A percentile compares a stretch with the other conserved stretches of the same genome.
Evolutionary conservation across 1,139 yeast genomes (phyloP).

Genomic region (Nadsonia starkeyi-henricii): DNA sequence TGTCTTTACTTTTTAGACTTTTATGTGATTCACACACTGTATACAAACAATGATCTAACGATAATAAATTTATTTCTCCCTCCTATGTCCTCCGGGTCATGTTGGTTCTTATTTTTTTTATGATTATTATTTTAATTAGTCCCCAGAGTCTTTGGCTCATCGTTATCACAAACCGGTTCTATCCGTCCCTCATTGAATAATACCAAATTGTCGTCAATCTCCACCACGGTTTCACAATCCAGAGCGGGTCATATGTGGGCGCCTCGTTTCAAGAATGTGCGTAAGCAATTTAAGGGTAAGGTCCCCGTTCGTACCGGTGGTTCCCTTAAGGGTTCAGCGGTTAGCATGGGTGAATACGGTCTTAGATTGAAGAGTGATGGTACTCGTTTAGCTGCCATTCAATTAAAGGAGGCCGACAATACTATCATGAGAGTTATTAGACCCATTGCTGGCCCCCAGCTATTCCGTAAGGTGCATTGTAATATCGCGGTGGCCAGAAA

Average conservation of each 20-base stretch:
- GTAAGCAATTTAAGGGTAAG: slow-evolving; percentile 87
- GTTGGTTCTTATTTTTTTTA: not conserved
- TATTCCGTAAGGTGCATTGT: slow-evolving; percentile 71
- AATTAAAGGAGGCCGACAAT: slow-evolving; percentile 81
- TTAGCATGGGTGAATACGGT: slow-evolving; percentile 76
- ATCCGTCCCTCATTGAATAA: not conserved
- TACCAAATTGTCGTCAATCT: not conserved
- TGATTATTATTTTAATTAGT: not conserved
- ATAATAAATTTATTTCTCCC: too few species aligned
- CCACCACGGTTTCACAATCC: not conserved
- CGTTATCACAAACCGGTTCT: not conserved
- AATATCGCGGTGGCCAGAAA: slow-evolving; percentile 86
- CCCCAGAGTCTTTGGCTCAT: not conserved
- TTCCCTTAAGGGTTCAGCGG: slow-evolving; percentile 70
- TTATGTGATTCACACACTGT: too few species aligned
- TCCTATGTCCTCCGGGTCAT: not conserved
- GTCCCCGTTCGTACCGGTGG: slow-evolving; percentile 94
- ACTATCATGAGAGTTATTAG: slow-evolving; percentile 73
- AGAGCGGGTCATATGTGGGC: slow-evolving; percentile 3
- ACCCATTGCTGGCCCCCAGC: slow-evolving; percentile 51
- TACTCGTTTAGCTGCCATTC: slow-evolving; percentile 73
- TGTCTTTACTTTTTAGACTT: too few species aligned
- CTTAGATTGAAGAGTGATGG: slow-evolving; percentile 82
- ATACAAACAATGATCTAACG: too few species aligned
- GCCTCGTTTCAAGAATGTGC: slow-evolving; percentile 59